These are phyloP conservation scores for Schwanniomyces polymorphus DNA, from an alignment of 805 yeast genomes.

Conservation along the genomic window DNA sequence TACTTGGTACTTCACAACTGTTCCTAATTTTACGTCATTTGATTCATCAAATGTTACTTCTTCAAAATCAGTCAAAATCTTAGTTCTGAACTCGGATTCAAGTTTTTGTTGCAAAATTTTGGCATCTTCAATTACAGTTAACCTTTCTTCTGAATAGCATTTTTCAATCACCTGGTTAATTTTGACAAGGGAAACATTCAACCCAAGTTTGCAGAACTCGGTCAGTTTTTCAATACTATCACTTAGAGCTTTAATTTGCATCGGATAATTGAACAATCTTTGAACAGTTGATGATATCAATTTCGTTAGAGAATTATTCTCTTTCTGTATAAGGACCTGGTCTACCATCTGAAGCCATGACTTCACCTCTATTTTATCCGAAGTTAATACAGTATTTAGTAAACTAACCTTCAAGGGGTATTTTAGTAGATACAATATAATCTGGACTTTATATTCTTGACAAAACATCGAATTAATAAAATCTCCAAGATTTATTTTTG, in stretches of 20 bases:
- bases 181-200: constrained; percentile 18
- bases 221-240: constrained; percentile 8
- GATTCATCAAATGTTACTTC: constrained; percentile 6
- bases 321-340: constrained; percentile 17
- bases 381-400: constrained; percentile 17
- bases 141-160: constrained; percentile 8
- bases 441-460: not conserved
- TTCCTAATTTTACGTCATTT: constrained; percentile 9
- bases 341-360: constrained; percentile 32
- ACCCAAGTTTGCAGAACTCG: constrained; percentile 9
- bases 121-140: constrained; percentile 12
- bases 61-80: constrained; percentile 3
- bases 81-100: constrained; percentile 1
- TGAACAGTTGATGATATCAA: constrained; percentile 46
- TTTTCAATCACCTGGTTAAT: constrained; percentile 16
- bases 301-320: constrained; percentile 33
- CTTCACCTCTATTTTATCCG: constrained; percentile 18
- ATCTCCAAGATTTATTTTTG: constrained; percentile 9
- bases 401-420: constrained; percentile 6
- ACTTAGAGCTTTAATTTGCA: constrained; percentile 13
- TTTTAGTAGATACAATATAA: constrained; percentile 5
- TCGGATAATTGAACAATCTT: constrained; percentile 38
- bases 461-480: constrained; percentile 7
- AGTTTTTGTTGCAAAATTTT: constrained; percentile 9
- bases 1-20: not conserved